Evolutionary conservation across 1,284 basidiomycete species (phyloP).

Genomic region (Mycosarcoma maydis): DNA sequence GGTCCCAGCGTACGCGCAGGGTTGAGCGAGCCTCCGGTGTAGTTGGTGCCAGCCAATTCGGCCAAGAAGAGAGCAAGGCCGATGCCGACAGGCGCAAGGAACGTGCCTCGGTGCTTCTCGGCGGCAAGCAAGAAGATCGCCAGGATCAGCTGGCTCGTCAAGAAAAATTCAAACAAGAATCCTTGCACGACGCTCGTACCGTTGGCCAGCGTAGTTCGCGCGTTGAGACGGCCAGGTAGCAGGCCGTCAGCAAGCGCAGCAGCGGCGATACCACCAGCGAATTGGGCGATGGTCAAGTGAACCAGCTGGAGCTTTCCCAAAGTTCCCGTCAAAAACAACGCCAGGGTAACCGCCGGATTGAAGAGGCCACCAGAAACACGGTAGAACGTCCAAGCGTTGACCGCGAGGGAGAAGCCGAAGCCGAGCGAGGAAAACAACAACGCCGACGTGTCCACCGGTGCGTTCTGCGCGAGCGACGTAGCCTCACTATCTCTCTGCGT

Average conservation of each 20-base stretch:
- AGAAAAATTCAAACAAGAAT: slow-evolving; percentile 69
- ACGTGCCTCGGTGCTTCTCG: slow-evolving; percentile 69
- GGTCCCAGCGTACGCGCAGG: slow-evolving; percentile 57
- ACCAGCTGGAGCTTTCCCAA: slow-evolving; percentile 67
- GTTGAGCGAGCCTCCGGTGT: slow-evolving; percentile 59
- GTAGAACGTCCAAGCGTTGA: slow-evolving; percentile 51
- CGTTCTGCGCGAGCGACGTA: slow-evolving; percentile 32
- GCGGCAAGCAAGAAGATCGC: slow-evolving; percentile 69
- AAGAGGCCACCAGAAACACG: slow-evolving; percentile 54
- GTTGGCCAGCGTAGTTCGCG: slow-evolving; percentile 66
- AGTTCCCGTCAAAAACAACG: slow-evolving; percentile 69
- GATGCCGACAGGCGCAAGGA: slow-evolving; percentile 56
- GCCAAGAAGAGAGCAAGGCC: slow-evolving; percentile 53
- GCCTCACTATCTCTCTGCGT: slow-evolving; percentile 18
- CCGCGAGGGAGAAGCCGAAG: slow-evolving; percentile 69
- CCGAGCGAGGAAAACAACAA: slow-evolving; percentile 69
- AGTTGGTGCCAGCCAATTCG: slow-evolving; percentile 53
- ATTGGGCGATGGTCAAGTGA: slow-evolving; percentile 68
- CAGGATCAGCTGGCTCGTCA: slow-evolving; percentile 68
- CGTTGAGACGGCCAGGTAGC: slow-evolving; percentile 67
- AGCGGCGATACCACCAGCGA: slow-evolving; percentile 69
- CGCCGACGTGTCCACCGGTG: slow-evolving; percentile 49
- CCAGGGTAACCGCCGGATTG: slow-evolving; percentile 70
- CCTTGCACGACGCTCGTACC: slow-evolving; percentile 60
- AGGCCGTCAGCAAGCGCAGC: slow-evolving; percentile 68